Evolutionary conservation across 108 stramenopile genomes (phyloP), one percentile per base, ranked within the genome.

Genomic region (Bacterosira constricta): DNA sequence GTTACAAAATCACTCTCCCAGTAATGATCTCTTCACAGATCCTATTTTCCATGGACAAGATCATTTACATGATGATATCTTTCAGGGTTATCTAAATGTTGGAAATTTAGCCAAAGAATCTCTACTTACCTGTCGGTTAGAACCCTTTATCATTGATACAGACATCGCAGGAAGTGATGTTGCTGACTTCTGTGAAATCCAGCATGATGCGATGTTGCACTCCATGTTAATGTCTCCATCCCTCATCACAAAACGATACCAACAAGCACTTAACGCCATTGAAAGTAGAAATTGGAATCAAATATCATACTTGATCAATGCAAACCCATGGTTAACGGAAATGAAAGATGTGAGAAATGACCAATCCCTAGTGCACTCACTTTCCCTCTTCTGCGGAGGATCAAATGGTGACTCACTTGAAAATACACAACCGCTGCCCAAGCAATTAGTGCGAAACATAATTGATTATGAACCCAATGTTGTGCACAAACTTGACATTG

Each of bases 281-380:
- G 88, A 91, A 68, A 45, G 50, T n/a, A 59, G 86, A 30, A 84
- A 85, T 26, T 95, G 94, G 94, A 84, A 89, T 17, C 86, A 92
- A 61, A 83, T 91, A 21, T 63, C 70, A 20, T 91, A 88, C 52
- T 76, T 95, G 15, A 57, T 92, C 35, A 85, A 79, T 55, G 94
- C 94, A 3, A 91, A 95, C 67, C 94, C 91, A 10, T 87, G 84
- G 83, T 77, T 95, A 12, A 88, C 90, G 45, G 94, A 95, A 49
- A 95, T 95, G 94, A 85, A 83, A 36, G 91, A 95, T 63, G 56
- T 92, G 59, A 80, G 85, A n/a, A 89, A 86, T 54, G 83, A 86
- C 39, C 94, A 92, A 68, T 87, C 71, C 54, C 58, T 95, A n/a
- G 63, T 92, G 34, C 94, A 95, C 63, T 85, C 86, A 35, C 75